These are phyloP conservation scores for Austroboletus niveus DNA, from an alignment of 1,284 basidiomycete species.

Conservation along the genomic window DNA sequence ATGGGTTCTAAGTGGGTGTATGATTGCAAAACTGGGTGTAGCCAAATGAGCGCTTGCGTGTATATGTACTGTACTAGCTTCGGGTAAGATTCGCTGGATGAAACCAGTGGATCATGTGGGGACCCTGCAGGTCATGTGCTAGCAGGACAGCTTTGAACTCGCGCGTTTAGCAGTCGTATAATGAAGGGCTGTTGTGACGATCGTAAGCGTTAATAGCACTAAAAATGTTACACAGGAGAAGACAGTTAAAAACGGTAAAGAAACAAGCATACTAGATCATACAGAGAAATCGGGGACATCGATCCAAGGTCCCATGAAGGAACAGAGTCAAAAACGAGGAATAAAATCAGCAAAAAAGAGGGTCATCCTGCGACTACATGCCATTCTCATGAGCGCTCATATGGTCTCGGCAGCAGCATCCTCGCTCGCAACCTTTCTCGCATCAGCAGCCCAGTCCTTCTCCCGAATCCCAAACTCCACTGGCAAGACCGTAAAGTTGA, in stretches of 20 bases:
- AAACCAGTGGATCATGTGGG: too few relatives aligned
- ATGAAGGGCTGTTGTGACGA: not conserved
- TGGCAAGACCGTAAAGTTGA: constrained; percentile 54
- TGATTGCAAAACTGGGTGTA: not conserved
- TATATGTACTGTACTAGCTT: too few relatives aligned
- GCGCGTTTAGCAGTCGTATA: too few relatives aligned
- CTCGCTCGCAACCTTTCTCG: not conserved
- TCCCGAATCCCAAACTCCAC: constrained; percentile 50
- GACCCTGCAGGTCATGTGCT: too few relatives aligned
- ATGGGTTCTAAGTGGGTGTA: constrained; percentile 1
- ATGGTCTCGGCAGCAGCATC: too few relatives aligned
- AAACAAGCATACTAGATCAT: not conserved
- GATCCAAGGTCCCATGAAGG: not conserved
- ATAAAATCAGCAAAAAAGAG: not conserved
- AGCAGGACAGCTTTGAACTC: too few relatives aligned
- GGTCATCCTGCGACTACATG: not conserved
- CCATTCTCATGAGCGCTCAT: too few relatives aligned
- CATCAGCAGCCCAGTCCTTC: constrained; percentile 27
- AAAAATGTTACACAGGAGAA: not conserved
- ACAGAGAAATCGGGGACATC: not conserved
- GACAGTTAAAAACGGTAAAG: not conserved
- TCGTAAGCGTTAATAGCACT: not conserved
- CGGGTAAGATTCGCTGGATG: too few relatives aligned
- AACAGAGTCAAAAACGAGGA: not conserved
- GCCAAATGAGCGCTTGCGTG: too few relatives aligned